Evolutionary conservation across 1,284 basidiomycete genomes (phyloP).

Genomic region (Caloboletus firmus): DNA sequence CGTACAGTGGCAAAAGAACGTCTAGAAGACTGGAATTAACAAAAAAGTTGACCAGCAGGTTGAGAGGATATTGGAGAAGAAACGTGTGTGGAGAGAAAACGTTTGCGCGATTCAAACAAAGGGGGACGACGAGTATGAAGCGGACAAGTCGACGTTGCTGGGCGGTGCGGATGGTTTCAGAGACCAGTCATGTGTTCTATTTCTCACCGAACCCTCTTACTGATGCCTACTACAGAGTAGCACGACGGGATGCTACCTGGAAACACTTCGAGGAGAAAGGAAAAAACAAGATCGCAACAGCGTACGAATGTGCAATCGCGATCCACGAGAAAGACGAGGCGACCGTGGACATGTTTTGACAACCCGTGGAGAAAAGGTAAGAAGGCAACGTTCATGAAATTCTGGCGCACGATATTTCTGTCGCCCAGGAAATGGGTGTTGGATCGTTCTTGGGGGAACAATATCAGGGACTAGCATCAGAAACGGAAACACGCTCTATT

Average conservation of each 20-base stretch:
- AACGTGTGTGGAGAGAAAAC: conserved; percentile 57
- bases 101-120: not conserved
- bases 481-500: conserved; percentile 83
- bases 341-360: too few species aligned
- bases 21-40: too few species aligned
- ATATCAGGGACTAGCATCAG: conserved; percentile 50
- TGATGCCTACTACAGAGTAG: not conserved
- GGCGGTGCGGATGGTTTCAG: not conserved
- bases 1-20: not conserved
- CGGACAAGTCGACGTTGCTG: not conserved
- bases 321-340: too few species aligned
- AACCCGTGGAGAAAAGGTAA: too few species aligned
- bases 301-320: too few species aligned
- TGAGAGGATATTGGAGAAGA: conserved; percentile 67
- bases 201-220: not conserved
- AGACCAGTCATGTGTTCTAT: not conserved
- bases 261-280: too few species aligned
- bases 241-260: too few species aligned
- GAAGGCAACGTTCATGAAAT: conserved; percentile 56
- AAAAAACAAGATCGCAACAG: too few species aligned
- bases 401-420: conserved; percentile 62
- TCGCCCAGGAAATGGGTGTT: conserved; percentile 68
- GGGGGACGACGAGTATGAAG: not conserved
- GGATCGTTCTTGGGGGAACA: conserved; percentile 44
- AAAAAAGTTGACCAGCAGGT: too few species aligned